These are phyloP conservation scores for Hirsutella rhossiliensis DNA, from an alignment of 2,329 filamentous ascomycete genomes.

Conservation along the genomic window DNA sequence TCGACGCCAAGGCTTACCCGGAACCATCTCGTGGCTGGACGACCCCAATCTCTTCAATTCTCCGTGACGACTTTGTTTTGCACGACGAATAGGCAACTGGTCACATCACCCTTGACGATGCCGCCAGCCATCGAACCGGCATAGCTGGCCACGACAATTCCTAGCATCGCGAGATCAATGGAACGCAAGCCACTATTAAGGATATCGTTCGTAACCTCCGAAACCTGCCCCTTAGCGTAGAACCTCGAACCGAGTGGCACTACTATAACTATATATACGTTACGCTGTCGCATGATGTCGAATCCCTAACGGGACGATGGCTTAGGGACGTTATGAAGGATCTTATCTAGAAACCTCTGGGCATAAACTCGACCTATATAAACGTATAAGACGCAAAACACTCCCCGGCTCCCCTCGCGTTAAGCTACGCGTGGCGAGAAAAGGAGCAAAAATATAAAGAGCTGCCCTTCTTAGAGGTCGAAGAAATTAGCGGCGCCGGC, in stretches of 20 bases:
- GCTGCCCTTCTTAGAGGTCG: constrained; percentile 12
- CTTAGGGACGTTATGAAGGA: constrained; percentile 28
- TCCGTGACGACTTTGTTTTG: constrained; percentile 40
- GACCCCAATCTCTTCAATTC: constrained; percentile 30
- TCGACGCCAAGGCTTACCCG: constrained; percentile 26
- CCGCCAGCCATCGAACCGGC: constrained; percentile 38
- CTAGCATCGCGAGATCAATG: constrained; percentile 13
- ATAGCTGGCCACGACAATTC: constrained; percentile 28
- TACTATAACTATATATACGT: constrained; percentile 41
- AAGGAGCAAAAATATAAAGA: constrained; percentile 10
- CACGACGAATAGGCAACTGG: constrained; percentile 29
- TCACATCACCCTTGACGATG: constrained; percentile 40
- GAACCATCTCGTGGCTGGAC: constrained; percentile 28
- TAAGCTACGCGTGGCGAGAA: constrained; percentile 27
- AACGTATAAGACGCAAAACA: background rate
- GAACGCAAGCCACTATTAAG: constrained; percentile 14
- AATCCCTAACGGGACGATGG: constrained; percentile 22
- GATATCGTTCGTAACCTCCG: constrained; percentile 30
- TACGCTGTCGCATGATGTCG: constrained; percentile 29
- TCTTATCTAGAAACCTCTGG: constrained; percentile 31
- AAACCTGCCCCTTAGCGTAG: constrained; percentile 28
- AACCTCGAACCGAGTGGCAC: constrained; percentile 31
- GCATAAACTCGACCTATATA: constrained; percentile 31
- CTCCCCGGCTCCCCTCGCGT: too few relatives aligned
- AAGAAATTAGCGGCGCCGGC: constrained; percentile 26